Conservation (phyloP, 768 basidiomycete genomes). For the Hypsizygus marmoreus region DNA sequence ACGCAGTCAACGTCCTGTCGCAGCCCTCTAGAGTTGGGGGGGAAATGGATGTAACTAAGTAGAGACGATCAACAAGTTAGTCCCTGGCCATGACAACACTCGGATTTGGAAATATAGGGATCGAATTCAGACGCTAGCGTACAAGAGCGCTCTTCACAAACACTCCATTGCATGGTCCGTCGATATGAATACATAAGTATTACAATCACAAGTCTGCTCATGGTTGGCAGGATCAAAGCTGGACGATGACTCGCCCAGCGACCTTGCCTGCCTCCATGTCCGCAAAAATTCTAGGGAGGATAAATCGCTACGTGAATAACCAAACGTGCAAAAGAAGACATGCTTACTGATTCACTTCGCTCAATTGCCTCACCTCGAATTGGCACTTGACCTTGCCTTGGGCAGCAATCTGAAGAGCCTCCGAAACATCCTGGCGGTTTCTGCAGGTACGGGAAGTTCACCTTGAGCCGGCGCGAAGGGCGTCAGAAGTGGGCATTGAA, state of each 20-base stretch:
- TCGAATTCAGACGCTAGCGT: no score
- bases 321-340: not conserved
- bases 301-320: not conserved
- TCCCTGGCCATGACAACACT: no score
- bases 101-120: no score
- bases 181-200: no score
- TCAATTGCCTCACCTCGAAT: conserved; percentile 46
- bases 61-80: no score
- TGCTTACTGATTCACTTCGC: conserved; percentile 53
- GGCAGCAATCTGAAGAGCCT: conserved; percentile 74
- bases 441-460: conserved; percentile 28
- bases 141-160: no score
- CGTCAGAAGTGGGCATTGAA: not conserved
- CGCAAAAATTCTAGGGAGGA: conserved; percentile 23
- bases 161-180: no score
- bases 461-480: conserved; percentile 6
- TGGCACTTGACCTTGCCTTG: conserved; percentile 66
- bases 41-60: no score
- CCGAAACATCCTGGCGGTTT: conserved; percentile 77
- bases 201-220: no score
- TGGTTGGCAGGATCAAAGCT: conserved; percentile 6
- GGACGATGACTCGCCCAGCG: conserved; percentile 33
- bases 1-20: no score
- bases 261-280: conserved; percentile 31
- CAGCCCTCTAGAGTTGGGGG: no score